Percentiles rank a stretch among this genome's conserved stretches.
Conservation (phyloP, 2,329 filamentous ascomycete genomes). For the Dothideomycetes sp. region DNA sequence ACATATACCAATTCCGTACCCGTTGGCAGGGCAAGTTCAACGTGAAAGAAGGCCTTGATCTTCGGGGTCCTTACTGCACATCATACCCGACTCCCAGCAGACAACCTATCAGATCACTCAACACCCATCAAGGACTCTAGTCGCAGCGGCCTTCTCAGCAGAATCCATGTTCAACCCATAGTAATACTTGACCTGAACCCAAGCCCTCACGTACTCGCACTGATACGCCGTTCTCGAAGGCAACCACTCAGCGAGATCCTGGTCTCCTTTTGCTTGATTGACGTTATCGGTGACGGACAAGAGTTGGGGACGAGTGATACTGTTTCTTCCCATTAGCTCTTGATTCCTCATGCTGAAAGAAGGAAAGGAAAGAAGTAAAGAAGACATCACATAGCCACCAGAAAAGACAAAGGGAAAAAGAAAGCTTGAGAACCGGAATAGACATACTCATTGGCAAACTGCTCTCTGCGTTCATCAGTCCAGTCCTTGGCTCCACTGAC, state of each 20-base stretch:
- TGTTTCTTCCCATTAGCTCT: background rate
- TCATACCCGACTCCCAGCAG: no score
- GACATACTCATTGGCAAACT: conserved; percentile 50
- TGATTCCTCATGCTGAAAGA: conserved; percentile 49
- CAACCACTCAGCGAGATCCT: conserved; percentile 67
- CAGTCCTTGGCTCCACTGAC: conserved; percentile 54
- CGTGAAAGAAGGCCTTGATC: no score
- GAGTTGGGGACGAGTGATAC: conserved; percentile 50
- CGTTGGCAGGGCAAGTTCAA: no score
- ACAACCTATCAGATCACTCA: no score
- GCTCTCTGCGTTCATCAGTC: conserved; percentile 57
- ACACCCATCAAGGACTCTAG: conserved; percentile 57
- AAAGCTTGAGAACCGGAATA: no score
- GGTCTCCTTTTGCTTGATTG: conserved; percentile 66
- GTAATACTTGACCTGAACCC: conserved; percentile 68
- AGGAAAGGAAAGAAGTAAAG: no score
- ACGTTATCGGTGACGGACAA: conserved; percentile 70
- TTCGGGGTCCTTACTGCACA: no score
- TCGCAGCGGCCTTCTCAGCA: conserved; percentile 61
- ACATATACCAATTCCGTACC: no score
- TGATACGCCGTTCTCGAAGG: conserved; percentile 60
- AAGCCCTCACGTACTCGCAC: conserved; percentile 70
- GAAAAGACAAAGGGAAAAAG: background rate
- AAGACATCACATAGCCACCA: background rate
- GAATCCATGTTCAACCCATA: conserved; percentile 60